A percentile compares a stretch with the other conserved stretches of the same genome.
Evolutionary conservation across 164 flowering plant species (phyloP).

Genomic region (Houttuynia cordata): DNA sequence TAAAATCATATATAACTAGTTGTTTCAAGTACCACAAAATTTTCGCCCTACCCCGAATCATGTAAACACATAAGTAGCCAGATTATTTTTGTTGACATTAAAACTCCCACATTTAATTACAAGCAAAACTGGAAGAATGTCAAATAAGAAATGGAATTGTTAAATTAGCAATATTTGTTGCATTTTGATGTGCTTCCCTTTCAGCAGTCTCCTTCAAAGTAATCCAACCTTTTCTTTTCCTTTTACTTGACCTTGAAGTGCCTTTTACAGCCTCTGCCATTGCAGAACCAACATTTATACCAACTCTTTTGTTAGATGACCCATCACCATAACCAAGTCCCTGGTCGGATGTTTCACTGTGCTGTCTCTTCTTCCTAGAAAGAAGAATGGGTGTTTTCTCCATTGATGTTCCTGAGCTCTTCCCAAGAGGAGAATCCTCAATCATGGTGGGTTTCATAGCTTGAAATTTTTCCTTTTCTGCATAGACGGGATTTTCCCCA

Average conservation of each 20-base stretch:
- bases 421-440: conserved; percentile 3
- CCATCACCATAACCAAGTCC: background rate
- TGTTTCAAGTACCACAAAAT: too few species aligned
- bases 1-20: too few species aligned
- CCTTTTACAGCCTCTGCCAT: conserved; percentile 3
- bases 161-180: conserved; percentile 18
- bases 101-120: background rate
- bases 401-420: conserved; percentile 28
- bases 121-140: background rate
- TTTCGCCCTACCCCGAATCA: too few species aligned
- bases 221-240: conserved; percentile 13
- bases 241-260: conserved; percentile 3
- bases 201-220: conserved; percentile 13
- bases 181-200: background rate
- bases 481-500: background rate
- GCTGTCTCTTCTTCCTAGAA: conserved; percentile 23
- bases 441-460: conserved; percentile 8
- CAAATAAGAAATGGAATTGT: conserved; percentile 38
- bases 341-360: background rate
- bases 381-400: conserved; percentile 12
- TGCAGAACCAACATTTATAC: background rate
- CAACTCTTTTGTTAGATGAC: background rate
- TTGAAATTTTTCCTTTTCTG: background rate
- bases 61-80: too few species aligned
- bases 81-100: too few species aligned